Evolutionary conservation across 805 yeast genomes (phyloP), one percentile per base, ranked within the genome.

Genomic region (Cyberlindnera mrakii): DNA sequence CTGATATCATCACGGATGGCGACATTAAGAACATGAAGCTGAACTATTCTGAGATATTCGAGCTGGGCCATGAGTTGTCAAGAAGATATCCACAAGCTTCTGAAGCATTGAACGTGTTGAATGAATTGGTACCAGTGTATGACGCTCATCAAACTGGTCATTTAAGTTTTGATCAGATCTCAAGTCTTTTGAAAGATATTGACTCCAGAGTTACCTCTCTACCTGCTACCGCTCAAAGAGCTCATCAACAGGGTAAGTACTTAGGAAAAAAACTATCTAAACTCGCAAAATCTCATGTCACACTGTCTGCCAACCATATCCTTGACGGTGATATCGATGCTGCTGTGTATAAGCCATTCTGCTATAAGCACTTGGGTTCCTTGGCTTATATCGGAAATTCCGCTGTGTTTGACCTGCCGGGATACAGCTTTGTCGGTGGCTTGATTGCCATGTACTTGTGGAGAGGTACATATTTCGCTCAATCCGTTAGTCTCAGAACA

Each of bases 191-290:
- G 48, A 65, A 71, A 43, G 77, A 75, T 43, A 73, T 79, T 23
- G 85, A 81, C 55, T 68, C 77, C 15, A 76, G 78, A 59, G 77
- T 80, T 45, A 79, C 85, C 5, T 77, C 85, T 3, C 61, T 81
- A 51, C 87, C 88, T 5, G 85, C 86, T 8, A 81, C 87, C 9
- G 87, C 87, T 9, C 88, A 81, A 65, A 70, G 86, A 45, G 86
- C 87, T 3, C 70, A 74, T 49, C 88, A 81, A 60, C 88, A 81
- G 60, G 88, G 88, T 47, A 68, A 70, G 45, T 81, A 81, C 52
- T 58, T 81, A 31, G 87, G 82, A 43, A 74, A 72, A 52, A 80
- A 81, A 59, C 63, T 81, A 35, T 70, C 76, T 37, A 72, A 70
- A 45, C 58, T 80, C 25, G 79, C 80, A 7, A 67, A 66, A 42